Percentiles rank a stretch among this genome's conserved stretches.
Evolutionary conservation across 306 rosid species (phyloP).

Genomic region (Pueraria montana): DNA sequence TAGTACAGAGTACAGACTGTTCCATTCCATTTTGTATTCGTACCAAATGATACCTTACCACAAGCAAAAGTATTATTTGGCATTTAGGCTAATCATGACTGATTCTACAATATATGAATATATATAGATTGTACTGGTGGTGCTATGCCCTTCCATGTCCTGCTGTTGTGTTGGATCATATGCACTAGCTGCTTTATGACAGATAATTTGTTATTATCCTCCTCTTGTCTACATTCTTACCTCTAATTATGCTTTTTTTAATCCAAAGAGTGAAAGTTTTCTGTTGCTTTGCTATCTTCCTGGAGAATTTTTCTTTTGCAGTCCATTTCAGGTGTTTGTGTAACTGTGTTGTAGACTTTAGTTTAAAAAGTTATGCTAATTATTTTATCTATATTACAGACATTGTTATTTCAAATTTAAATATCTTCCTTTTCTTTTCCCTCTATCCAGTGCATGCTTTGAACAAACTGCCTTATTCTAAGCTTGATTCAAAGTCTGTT

Average conservation of each 20-base stretch:
- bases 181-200: slow-evolving; percentile 8
- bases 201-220: background rate
- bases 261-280: slow-evolving; percentile 22
- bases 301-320: slow-evolving; percentile 19
- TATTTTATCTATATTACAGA: slow-evolving; percentile 30
- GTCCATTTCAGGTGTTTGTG: slow-evolving; percentile 30
- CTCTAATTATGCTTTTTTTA: slow-evolving; percentile 14
- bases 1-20: background rate
- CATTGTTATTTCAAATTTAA: slow-evolving; percentile 37
- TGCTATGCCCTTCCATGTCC: slow-evolving; percentile 2
- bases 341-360: slow-evolving; percentile 10
- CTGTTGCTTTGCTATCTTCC: slow-evolving; percentile 27
- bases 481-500: slow-evolving; percentile 97
- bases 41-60: background rate
- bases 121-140: background rate
- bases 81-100: background rate
- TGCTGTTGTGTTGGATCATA: background rate
- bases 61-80: background rate
- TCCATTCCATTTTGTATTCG: background rate
- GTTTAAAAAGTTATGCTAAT: slow-evolving; percentile 10
- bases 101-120: background rate
- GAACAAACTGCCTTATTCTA: slow-evolving; percentile 98
- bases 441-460: slow-evolving; percentile 90
- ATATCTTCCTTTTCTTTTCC: slow-evolving; percentile 27
- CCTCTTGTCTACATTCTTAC: slow-evolving; percentile 1